A percentile compares a stretch with the other conserved stretches of the same genome.
phyloP scores from a whole-genome alignment of 345 rosid species.

The Eucalyptus paniculata region DNA sequence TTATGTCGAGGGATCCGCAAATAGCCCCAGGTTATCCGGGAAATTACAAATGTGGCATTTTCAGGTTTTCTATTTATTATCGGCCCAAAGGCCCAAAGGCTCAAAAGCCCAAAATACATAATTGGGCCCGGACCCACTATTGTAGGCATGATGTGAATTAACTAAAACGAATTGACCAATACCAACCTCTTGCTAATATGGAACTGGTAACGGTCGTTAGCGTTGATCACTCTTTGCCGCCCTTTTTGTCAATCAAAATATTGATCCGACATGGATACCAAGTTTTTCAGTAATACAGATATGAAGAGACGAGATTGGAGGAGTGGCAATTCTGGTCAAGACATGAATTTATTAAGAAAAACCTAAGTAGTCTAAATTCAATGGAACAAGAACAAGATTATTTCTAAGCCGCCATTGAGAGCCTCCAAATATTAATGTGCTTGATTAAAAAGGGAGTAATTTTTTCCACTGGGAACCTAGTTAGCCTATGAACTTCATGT shows the following conservation, averaged over 20 bases:
- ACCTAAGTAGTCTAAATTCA: no score
- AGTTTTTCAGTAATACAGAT: background rate
- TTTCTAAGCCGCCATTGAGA: background rate
- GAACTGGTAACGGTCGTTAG: no score
- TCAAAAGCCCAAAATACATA: background rate
- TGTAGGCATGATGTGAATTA: background rate
- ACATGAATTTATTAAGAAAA: background rate
- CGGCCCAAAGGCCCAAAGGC: background rate
- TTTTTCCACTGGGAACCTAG: background rate
- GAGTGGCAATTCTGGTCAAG: background rate
- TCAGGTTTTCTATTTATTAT: background rate
- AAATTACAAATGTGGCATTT: background rate
- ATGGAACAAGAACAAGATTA: background rate
- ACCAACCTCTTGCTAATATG: background rate
- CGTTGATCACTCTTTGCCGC: background rate
- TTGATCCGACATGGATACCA: background rate
- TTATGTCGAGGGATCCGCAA: background rate
- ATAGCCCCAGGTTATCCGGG: background rate
- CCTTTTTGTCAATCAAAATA: background rate
- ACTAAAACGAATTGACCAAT: background rate
- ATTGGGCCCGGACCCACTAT: background rate
- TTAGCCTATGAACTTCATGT: no score
- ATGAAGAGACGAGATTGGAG: background rate
- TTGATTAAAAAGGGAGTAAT: background rate
- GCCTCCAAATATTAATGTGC: background rate